Base-by-base conservation (phyloP, 352 stramenopile genomes). In the Phytophthora capsici region DNA sequence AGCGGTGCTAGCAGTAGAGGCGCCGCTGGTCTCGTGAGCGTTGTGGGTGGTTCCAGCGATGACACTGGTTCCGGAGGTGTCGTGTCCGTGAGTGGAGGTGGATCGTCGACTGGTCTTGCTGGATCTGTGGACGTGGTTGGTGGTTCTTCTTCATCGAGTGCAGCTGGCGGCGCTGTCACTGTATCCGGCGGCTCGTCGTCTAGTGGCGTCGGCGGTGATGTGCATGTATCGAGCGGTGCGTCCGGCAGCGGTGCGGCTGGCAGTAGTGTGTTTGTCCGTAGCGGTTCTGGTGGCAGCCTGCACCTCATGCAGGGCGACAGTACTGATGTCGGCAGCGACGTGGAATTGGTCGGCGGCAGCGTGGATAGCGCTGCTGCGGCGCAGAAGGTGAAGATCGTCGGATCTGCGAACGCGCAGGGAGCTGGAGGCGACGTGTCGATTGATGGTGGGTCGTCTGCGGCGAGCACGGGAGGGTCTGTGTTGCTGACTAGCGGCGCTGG, bases 391-490 rank as follows among this genome's bases (percentile, higher is more conserved):
- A 61, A 47, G 41, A 49, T 73, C 26, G n/a, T 57, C 20, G 65
- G 65, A 2, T 69, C 66, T 66, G 46, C 47, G 43, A 73, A 73
- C 54, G 28, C 22, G 26, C 66, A 64, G 37, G 66, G 66, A 22
- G 40, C 28, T 22, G 66, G 66, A 47, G 66, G 66, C 25, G 59
- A 73, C 51, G 59, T 73, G 60, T 66, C 59, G 20, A 52, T 69
- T 38, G 65, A 64, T 52, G 65, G 58, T 20, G 65, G 65, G 46
- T 69, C 52, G 19, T 73, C 64, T 54, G 34, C 36, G 13, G 26
- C 49, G 40, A 61, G 19, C 28, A 58, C 59, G 17, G 58, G 57
- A 22, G 65, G 65, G 20, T 32, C 53, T 16, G 60, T 64, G 41
- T 55, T 58, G 46, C 20, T 73, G 34, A 48, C 65, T 22, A 69